Base-by-base conservation (phyloP, 2,329 filamentous ascomycete genomes). In the Colletotrichum australisinense region DNA sequence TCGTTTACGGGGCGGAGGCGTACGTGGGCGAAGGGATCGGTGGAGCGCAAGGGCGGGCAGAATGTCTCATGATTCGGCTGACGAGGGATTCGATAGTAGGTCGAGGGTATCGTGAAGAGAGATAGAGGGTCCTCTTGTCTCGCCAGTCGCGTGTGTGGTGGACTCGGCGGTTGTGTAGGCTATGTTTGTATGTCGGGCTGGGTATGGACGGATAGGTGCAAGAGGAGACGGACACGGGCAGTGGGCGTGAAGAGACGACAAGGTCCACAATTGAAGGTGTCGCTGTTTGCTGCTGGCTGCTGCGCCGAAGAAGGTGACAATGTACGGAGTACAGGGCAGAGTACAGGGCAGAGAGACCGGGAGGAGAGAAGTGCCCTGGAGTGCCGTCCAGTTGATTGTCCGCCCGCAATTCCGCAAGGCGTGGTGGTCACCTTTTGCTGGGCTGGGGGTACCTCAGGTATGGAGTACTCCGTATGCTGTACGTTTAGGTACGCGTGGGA, bases 31-130 rank as follows among this genome's bases (percentile, higher is more conserved):
- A 58, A 35, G 46, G 67, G 60, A 38, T 66, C 28, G 67, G 35
- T 60, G 46, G 57, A 32, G 56, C 49, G 38, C 56, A 70, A 56
- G 22, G 24, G 26, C 14, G 46, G 26, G 19, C 35, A 60, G 35
- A 38, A 70, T 56, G 24, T 70, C 67, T 73, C 71, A 73, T 73
- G 55, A n/a, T 63, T 72, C 28, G 62, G 28, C 46, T 16, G 30
- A 19, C 35, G 53, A 52, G 24, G 19, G 12, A 49, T n/a, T 55
- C 46, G 28, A 49, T 46, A 19, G 49, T n/a, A 30, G 22, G 46
- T 53, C 56, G 67, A 71, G 63, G 67, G 49, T 73, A 66, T 73
- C 67, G 71, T 62, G 63, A 26, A 52, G 57, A 65, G 57, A 65
- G 24, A 62, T 11, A 62, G 46, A 11, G 28, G 60, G 70, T 59